These are phyloP conservation scores for Takakia lepidozioides DNA, from an alignment of 225 moss, liverwort and hornwort genomes.

Conservation along the genomic window DNA sequence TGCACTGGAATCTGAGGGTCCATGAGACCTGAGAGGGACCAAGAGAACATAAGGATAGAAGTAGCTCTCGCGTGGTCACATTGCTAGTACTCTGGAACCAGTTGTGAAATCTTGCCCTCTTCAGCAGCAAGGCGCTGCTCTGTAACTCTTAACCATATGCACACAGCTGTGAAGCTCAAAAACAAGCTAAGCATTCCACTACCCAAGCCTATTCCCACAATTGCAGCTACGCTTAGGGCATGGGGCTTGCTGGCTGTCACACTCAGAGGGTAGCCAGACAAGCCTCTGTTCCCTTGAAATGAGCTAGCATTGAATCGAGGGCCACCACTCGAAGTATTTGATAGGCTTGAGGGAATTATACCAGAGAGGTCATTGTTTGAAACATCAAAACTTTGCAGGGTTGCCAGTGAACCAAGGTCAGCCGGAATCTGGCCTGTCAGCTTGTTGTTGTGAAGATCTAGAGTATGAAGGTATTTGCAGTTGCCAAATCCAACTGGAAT, in stretches of 20 bases:
- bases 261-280: conserved; percentile 67
- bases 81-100: conserved; percentile 60
- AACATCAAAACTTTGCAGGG: conserved; percentile 61
- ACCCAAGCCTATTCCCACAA: conserved; percentile 85
- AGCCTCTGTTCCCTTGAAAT: conserved; percentile 50
- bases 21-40: no score
- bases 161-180: conserved; percentile 83
- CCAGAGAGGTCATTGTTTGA: conserved; percentile 64
- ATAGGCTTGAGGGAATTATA: conserved; percentile 46
- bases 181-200: conserved; percentile 86
- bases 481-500: conserved; percentile 61
- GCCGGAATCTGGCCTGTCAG: conserved; percentile 48
- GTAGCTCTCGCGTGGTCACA: neutral
- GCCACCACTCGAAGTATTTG: conserved; percentile 51
- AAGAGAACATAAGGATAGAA: no score
- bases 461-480: conserved; percentile 50
- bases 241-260: conserved; percentile 25
- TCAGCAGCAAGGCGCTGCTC: conserved; percentile 93
- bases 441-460: conserved; percentile 58
- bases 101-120: conserved; percentile 92
- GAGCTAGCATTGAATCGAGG: conserved; percentile 70
- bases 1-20: no score
- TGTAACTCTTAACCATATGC: conserved; percentile 78
- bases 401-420: conserved; percentile 42
- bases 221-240: conserved; percentile 60